A percentile compares a stretch with the other conserved stretches of the same genome.
These are phyloP conservation scores for Terana coerulea DNA, from an alignment of 768 basidiomycete genomes.

Conservation along the genomic window DNA sequence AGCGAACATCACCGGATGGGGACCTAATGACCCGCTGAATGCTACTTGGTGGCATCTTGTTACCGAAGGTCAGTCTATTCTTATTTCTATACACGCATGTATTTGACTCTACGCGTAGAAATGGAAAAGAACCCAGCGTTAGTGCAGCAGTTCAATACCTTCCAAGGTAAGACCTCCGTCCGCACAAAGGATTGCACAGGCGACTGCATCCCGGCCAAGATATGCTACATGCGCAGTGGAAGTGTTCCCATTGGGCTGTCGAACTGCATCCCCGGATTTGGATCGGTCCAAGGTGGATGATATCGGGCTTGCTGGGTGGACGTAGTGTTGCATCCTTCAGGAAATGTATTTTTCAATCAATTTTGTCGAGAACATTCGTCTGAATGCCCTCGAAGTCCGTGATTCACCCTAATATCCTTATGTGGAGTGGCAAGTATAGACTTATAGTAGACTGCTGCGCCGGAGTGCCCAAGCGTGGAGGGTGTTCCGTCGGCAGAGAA, in stretches of 20 bases:
- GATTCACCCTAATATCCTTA: no score
- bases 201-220: slow-evolving; percentile 60
- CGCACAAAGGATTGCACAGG: slow-evolving; percentile 52
- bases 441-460: no score
- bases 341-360: no score
- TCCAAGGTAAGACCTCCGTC: slow-evolving; percentile 70
- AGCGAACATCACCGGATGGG: slow-evolving; percentile 52
- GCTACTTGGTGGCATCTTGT: slow-evolving; percentile 83
- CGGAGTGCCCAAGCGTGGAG: no score
- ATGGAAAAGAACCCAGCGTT: slow-evolving; percentile 56
- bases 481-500: no score
- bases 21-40: slow-evolving; percentile 62
- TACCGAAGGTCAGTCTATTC: slow-evolving; percentile 53
- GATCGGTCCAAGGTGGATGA: slow-evolving; percentile 48
- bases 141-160: slow-evolving; percentile 62
- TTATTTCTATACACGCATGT: slow-evolving; percentile 1
- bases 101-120: slow-evolving; percentile 36
- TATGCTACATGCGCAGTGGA: slow-evolving; percentile 76
- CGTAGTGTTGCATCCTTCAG: no score
- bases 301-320: no score
- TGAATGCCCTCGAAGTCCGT: no score
- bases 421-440: no score
- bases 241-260: slow-evolving; percentile 55
- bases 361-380: no score
- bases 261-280: slow-evolving; percentile 62